Evolutionary conservation across 192 early-diverging fungal species (phyloP).

Genomic region (Gaertneriomyces sp.): DNA sequence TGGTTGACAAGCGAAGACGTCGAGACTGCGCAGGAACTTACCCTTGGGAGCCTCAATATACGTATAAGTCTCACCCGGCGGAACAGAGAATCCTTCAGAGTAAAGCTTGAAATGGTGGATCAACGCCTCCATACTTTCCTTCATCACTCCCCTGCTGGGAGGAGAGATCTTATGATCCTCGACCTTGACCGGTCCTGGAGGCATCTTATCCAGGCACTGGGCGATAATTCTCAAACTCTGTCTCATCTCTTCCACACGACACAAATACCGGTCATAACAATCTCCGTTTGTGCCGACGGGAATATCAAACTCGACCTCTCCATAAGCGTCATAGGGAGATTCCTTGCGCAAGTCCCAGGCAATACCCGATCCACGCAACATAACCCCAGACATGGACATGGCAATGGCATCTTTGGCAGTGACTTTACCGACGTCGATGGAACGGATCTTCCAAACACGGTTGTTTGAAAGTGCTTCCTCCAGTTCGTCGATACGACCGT

Average conservation of each 20-base stretch:
- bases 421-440: slow-evolving; percentile 81
- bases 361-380: slow-evolving; percentile 91
- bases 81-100: slow-evolving; percentile 97
- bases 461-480: slow-evolving; percentile 91
- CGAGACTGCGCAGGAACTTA: not conserved
- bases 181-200: slow-evolving; percentile 87
- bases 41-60: slow-evolving; percentile 97
- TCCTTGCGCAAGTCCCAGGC: slow-evolving; percentile 94
- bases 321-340: slow-evolving; percentile 94
- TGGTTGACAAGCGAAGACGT: not conserved
- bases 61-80: slow-evolving; percentile 95
- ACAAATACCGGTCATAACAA: slow-evolving; percentile 93
- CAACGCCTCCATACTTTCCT: slow-evolving; percentile 97
- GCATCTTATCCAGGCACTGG: slow-evolving; percentile 96
- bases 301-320: slow-evolving; percentile 92
- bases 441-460: slow-evolving; percentile 92
- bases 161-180: slow-evolving; percentile 97
- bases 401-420: slow-evolving; percentile 84
- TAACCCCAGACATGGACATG: slow-evolving; percentile 90
- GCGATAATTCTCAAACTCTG: slow-evolving; percentile 91
- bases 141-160: slow-evolving; percentile 90
- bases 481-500: slow-evolving; percentile 84
- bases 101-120: slow-evolving; percentile 99
- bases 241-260: slow-evolving; percentile 99
- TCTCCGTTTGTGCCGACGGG: slow-evolving; percentile 93